Base-by-base conservation (phyloP, 73 alveolate species). In the Strombidium stylifer region DNA sequence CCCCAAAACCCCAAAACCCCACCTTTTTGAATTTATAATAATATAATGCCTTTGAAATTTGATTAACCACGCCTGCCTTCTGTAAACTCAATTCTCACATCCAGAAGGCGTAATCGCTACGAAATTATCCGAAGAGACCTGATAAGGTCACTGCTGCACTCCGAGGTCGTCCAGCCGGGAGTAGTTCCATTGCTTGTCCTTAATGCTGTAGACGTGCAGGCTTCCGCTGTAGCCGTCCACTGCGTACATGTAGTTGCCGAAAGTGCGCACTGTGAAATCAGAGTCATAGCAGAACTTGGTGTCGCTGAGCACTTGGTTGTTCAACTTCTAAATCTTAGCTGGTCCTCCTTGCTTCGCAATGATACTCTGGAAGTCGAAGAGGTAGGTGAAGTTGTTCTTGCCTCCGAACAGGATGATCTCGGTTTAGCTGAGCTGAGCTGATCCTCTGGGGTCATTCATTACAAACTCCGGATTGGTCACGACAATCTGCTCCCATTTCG, bases 371-470 rank as follows among this genome's bases (percentile, higher is more conserved):
- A 59, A 24, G 44, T 64, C 78, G 2, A 64, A 42, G 14, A 46
- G n/a, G 41, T 25, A 64, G 64, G 53, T 18, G 15, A 44, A 14
- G 1, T 1, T 26, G 18, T 42, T 64, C 21, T 44, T 24, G 7
- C 78, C 78, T n/a, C 78, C 78, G 45, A 64, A 64, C 2, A 64
- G 18, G 0, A 64, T 1, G 39, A 64, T 42, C 48, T 64, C 78
- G 3, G 62, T 46, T 2, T 11, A n/a, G 31, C 31, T 45, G 10
- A 64, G 10, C 28, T 7, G 42, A 37, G 20, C 66, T 27, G 66
- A 45, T 1, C 78, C 78, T 18, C 16, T 44, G 20, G 66, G 20
- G 23, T 25, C 41, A 16, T 57, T 46, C 27, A 5, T 3, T 20
- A 14, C 12, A 26, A 64, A 46, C 4, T 64, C 78, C 3, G 62